Evolutionary conservation across 78 protist species (phyloP).

Genomic region (Dictyostelium purpureum): DNA sequence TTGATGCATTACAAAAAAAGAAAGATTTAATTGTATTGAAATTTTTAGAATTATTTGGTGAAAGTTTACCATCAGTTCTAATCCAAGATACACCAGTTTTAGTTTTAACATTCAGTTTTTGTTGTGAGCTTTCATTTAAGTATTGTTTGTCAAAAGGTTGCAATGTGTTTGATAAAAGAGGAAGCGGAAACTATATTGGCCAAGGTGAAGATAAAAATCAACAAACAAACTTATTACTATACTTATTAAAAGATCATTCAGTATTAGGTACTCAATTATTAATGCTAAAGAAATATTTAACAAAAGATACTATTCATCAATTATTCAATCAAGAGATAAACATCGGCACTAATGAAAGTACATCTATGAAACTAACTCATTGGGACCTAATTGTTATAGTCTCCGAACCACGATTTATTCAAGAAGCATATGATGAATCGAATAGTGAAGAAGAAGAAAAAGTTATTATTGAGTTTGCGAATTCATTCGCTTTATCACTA

Average conservation of each 20-base stretch:
- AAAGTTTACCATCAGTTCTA: neutral
- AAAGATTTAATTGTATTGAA: neutral
- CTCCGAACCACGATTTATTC: neutral
- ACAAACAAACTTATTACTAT: no score
- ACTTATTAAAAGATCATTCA: no score
- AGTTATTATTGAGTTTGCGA: neutral
- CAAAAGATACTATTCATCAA: neutral
- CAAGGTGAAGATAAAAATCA: neutral
- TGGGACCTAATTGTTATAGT: neutral
- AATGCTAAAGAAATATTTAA: neutral
- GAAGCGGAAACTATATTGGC: no score
- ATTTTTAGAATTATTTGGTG: neutral
- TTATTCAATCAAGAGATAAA: neutral
- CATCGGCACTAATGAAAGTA: neutral
- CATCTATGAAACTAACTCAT: neutral
- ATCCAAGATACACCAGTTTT: neutral
- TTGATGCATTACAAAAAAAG: neutral
- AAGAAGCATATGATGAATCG: neutral
- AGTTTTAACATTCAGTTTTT: neutral
- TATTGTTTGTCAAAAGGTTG: neutral
- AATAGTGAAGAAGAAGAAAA: neutral
- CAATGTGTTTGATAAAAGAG: neutral
- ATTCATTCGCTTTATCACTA: neutral
- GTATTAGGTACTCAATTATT: neutral
- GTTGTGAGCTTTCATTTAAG: neutral